phyloP scores from a whole-genome alignment of 1,284 basidiomycete species.

The Anthracocystis walkeri region DNA sequence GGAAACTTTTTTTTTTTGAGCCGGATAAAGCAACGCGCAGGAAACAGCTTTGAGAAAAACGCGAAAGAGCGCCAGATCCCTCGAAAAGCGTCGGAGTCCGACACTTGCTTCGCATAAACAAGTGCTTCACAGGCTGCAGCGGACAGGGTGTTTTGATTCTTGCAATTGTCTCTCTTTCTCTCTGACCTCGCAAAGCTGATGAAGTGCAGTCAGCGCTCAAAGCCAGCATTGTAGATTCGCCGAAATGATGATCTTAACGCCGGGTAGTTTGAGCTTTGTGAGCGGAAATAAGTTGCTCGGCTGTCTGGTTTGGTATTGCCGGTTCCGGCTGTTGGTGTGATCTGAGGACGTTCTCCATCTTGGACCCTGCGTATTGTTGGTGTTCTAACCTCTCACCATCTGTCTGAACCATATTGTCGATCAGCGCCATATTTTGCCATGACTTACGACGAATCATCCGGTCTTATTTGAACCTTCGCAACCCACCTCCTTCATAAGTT shows the following conservation, averaged over 20 bases:
- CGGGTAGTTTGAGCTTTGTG: neutral
- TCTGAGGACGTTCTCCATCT: neutral
- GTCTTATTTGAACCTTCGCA: no score
- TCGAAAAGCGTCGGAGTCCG: neutral
- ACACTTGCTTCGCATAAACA: neutral
- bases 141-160: neutral
- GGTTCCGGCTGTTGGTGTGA: neutral
- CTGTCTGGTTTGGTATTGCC: neutral
- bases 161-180: neutral
- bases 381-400: neutral
- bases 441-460: no score
- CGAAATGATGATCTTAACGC: neutral
- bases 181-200: neutral
- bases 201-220: neutral
- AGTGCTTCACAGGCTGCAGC: neutral
- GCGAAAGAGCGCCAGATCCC: neutral
- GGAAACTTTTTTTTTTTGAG: slow-evolving; percentile 1
- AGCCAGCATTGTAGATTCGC: no score
- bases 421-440: no score
- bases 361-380: neutral
- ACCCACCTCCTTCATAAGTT: no score
- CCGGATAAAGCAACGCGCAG: neutral
- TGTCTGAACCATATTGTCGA: no score
- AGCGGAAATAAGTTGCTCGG: slow-evolving; percentile 3
- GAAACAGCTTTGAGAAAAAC: neutral